A percentile compares a stretch with the other conserved stretches of the same genome.
Conservation (phyloP, 1,284 basidiomycete genomes). For the Ceratobasidium sp. region DNA sequence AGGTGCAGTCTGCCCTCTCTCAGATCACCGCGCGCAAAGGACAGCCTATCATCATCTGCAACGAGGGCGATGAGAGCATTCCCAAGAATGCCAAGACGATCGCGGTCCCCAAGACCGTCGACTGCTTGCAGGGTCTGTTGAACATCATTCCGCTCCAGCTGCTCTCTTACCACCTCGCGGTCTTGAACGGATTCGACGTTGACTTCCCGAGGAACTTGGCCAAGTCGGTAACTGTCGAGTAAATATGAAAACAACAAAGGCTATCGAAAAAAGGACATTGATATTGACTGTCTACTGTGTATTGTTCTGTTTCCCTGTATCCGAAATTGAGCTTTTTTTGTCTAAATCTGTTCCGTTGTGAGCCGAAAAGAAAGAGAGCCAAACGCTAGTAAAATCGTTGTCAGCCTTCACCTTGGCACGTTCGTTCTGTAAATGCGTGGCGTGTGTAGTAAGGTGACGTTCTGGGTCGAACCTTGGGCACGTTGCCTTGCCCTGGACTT, state of each 20-base stretch:
- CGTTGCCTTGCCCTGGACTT: too few species aligned
- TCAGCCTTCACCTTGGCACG: not conserved
- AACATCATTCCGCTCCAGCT: conserved; percentile 98
- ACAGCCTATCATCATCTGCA: conserved; percentile 94
- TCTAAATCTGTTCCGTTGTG: conserved; percentile 11
- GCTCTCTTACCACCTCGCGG: conserved; percentile 95
- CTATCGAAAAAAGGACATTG: conserved; percentile 32
- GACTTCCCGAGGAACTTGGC: conserved; percentile 96
- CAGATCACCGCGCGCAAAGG: conserved; percentile 99
- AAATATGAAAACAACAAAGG: conserved; percentile 10
- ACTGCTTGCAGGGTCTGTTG: conserved; percentile 94
- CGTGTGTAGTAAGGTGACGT: not conserved
- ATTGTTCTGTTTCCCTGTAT: conserved; percentile 28
- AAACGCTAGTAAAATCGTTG: too few species aligned
- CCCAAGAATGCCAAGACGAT: conserved; percentile 83
- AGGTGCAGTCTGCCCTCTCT: conserved; percentile 94
- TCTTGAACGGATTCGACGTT: conserved; percentile 95
- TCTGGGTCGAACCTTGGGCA: too few species aligned
- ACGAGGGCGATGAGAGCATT: conserved; percentile 90
- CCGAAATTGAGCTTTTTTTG: conserved; percentile 28
- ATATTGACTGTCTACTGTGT: conserved; percentile 12
- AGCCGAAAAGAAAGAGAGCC: not conserved
- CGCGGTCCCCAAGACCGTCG: conserved; percentile 92
- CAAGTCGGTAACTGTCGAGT: conserved; percentile 49
- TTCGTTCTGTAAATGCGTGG: not conserved